Percentiles rank a stretch among this genome's conserved stretches.
These are phyloP conservation scores for Pleurotus tuber-regium DNA, from an alignment of 768 basidiomycete genomes.

Conservation along the genomic window DNA sequence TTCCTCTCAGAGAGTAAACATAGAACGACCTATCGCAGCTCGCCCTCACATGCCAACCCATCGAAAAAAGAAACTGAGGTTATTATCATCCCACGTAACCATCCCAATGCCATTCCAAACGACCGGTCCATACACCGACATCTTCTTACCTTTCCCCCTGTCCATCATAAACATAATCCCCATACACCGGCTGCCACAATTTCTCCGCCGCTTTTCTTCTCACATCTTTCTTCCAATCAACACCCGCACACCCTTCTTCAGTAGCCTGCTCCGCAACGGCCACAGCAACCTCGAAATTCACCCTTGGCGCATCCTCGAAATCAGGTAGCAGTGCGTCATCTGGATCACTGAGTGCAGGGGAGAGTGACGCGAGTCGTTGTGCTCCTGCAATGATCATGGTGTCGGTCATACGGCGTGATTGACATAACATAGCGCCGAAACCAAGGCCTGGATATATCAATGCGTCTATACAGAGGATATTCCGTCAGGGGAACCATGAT, in stretches of 20 bases:
- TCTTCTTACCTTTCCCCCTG: constrained; percentile 33
- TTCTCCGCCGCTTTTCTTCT: constrained; percentile 45
- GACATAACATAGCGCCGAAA: constrained; percentile 70
- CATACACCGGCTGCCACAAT: constrained; percentile 68
- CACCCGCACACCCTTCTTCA: constrained; percentile 62
- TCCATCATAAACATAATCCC: constrained; percentile 62
- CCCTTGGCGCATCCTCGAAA: constrained; percentile 65
- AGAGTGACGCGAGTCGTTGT: constrained; percentile 67
- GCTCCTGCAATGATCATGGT: constrained; percentile 89
- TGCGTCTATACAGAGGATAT: constrained; percentile 46
- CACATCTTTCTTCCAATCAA: constrained; percentile 60
- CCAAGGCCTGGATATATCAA: constrained; percentile 87
- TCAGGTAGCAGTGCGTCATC: constrained; percentile 74
- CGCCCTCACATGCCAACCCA: no score
- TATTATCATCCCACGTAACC: no score
- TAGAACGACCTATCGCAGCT: no score
- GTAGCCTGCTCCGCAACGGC: constrained; percentile 80
- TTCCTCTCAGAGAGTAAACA: no score
- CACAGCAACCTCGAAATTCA: constrained; percentile 80
- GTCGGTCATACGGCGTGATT: constrained; percentile 66
- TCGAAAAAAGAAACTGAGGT: no score
- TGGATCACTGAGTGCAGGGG: constrained; percentile 71
- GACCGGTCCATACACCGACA: background rate
- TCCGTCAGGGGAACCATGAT: no score
- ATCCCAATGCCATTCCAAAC: no score